These are phyloP conservation scores for Cercospora sp. DNA, from an alignment of 2,329 filamentous ascomycete genomes.

Conservation along the genomic window DNA sequence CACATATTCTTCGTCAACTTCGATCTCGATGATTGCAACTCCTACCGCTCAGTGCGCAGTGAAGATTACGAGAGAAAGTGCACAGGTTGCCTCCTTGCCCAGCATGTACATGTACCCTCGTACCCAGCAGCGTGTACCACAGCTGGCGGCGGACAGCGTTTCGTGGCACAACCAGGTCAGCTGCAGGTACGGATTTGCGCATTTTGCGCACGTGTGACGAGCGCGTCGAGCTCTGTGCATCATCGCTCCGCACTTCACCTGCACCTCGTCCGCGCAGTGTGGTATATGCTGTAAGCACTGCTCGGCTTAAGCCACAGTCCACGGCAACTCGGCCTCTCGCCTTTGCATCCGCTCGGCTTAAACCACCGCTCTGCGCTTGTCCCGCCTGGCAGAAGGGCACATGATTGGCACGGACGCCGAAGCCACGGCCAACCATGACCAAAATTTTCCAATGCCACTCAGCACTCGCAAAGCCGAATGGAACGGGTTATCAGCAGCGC, in stretches of 20 bases:
- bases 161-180: neutral
- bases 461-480: slow-evolving; percentile 4
- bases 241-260: slow-evolving; percentile 1
- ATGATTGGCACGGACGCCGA: slow-evolving; percentile 7
- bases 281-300: neutral
- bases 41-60: neutral
- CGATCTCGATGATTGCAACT: neutral
- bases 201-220: neutral
- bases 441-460: slow-evolving; percentile 5
- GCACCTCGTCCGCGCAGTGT: neutral
- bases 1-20: neutral
- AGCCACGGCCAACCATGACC: neutral
- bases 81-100: neutral
- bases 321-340: neutral
- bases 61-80: neutral
- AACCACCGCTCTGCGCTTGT: neutral
- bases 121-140: neutral
- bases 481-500: neutral
- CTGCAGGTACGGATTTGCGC: slow-evolving; percentile 6
- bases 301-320: neutral
- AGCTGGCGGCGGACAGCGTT: neutral
- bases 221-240: neutral
- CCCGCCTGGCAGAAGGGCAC: neutral
- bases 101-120: neutral
- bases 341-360: slow-evolving; percentile 2